A percentile compares a stretch with the other conserved stretches of the same genome.
phyloP scores from a whole-genome alignment of 75 land plant species.

The Larix kaempferi region DNA sequence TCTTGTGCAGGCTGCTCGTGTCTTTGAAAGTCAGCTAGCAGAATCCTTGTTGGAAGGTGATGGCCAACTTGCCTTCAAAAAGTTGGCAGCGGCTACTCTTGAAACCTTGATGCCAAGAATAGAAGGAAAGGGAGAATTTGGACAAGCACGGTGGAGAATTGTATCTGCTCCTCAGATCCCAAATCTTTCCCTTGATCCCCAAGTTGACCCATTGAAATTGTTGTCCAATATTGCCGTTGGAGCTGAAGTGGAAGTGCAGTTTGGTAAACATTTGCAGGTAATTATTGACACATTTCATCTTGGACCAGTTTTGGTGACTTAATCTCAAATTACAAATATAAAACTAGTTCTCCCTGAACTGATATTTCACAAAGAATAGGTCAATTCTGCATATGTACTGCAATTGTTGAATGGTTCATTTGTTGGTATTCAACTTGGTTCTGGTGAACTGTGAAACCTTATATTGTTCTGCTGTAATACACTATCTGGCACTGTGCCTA shows the following conservation, averaged over 20 bases:
- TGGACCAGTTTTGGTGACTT: not conserved
- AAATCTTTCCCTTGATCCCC: constrained; percentile 86
- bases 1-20: constrained; percentile 75
- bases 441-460: not conserved
- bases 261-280: constrained; percentile 97
- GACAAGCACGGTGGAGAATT: constrained; percentile 97
- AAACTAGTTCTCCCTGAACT: too few relatives aligned
- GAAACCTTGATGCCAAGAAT: constrained; percentile 97
- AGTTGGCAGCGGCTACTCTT: constrained; percentile 94
- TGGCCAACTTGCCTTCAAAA: constrained; percentile 97
- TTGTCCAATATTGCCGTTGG: constrained; percentile 91
- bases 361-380: too few relatives aligned
- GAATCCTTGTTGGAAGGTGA: constrained; percentile 90
- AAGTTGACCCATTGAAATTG: constrained; percentile 91
- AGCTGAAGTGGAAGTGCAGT: constrained; percentile 95
- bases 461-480: not conserved
- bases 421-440: not conserved
- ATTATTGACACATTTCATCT: not conserved
- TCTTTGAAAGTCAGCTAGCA: constrained; percentile 94
- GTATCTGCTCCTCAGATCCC: constrained; percentile 98
- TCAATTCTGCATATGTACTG: too few relatives aligned
- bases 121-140: constrained; percentile 96
- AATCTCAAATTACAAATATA: not conserved
- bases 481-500: too few relatives aligned
- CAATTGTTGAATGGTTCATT: not conserved